Percentiles rank a stretch among this genome's conserved stretches.
Conservation (phyloP, 805 yeast species). For the Clavispora phyllophila region DNA sequence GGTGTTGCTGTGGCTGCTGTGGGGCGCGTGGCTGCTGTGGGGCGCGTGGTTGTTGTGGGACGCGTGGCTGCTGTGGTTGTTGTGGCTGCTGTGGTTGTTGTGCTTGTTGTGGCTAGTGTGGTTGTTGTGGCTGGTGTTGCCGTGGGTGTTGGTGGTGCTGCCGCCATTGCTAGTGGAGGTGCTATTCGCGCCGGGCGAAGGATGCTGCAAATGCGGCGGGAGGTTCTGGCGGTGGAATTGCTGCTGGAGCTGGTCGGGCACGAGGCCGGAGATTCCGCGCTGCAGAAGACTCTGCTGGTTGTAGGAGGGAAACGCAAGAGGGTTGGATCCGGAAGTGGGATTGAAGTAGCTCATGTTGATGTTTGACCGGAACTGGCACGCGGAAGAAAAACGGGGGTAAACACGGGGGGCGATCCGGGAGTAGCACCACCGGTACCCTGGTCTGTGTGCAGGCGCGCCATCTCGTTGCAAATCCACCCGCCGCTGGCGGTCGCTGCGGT, state of each 20-base stretch:
- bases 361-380: constrained; percentile 2
- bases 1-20: constrained; percentile 4
- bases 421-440: too few species aligned
- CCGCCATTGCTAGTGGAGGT: not conserved
- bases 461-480: too few species aligned
- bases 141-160: not conserved
- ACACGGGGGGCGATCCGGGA: constrained; percentile 5
- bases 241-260: constrained; percentile 6
- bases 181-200: not conserved
- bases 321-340: constrained; percentile 13
- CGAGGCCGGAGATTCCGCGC: constrained; percentile 8
- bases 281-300: constrained; percentile 13
- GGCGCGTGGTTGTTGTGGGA: not conserved
- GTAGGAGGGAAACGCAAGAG: constrained; percentile 21
- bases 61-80: constrained; percentile 2
- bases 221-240: constrained; percentile 5
- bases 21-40: not conserved
- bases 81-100: constrained; percentile 1
- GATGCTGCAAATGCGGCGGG: not conserved
- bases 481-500: too few species aligned
- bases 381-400: constrained; percentile 1
- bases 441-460: constrained; percentile 1
- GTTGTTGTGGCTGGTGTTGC: not conserved
- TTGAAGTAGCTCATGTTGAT: constrained; percentile 17
- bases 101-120: constrained; percentile 3